Percentiles rank a stretch among this genome's conserved stretches.
Evolutionary conservation across 805 yeast species (phyloP).

Genomic region (Metschnikowia rubicola): DNA sequence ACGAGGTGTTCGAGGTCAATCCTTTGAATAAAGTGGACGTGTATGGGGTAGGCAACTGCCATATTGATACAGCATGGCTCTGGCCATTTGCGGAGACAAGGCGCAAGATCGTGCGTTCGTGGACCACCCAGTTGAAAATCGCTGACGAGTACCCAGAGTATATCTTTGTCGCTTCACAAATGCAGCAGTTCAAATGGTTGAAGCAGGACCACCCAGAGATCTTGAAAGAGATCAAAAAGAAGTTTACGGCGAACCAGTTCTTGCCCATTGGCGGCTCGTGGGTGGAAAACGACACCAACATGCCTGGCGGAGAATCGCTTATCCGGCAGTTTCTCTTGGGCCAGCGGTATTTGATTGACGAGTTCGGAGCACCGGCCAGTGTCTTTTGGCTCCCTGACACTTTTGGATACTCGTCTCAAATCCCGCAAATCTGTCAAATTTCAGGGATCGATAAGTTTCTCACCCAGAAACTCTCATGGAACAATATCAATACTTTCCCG

Average conservation of each 20-base stretch:
- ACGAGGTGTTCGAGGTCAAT: slow-evolving; percentile 44
- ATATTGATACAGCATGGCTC: slow-evolving; percentile 97
- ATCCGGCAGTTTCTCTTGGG: slow-evolving; percentile 87
- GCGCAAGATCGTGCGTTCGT: slow-evolving; percentile 87
- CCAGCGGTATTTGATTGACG: slow-evolving; percentile 74
- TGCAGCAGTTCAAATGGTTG: slow-evolving; percentile 94
- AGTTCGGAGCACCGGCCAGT: slow-evolving; percentile 73
- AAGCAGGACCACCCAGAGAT: slow-evolving; percentile 81
- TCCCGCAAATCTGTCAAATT: slow-evolving; percentile 87
- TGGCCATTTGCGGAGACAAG: slow-evolving; percentile 99
- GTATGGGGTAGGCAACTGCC: slow-evolving; percentile 89
- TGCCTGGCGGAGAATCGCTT: slow-evolving; percentile 92
- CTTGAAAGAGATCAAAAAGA: slow-evolving; percentile 59
- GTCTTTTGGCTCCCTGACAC: slow-evolving; percentile 97
- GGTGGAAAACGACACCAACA: slow-evolving; percentile 96
- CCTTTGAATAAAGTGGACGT: slow-evolving; percentile 54
- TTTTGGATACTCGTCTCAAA: slow-evolving; percentile 92
- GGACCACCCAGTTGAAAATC: slow-evolving; percentile 88
- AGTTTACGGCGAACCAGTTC: slow-evolving; percentile 69
- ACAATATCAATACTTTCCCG: slow-evolving; percentile 89
- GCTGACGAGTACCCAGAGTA: slow-evolving; percentile 90
- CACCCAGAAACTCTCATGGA: slow-evolving; percentile 96
- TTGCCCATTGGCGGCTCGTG: slow-evolving; percentile 95
- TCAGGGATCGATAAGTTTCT: slow-evolving; percentile 82
- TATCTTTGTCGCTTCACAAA: slow-evolving; percentile 91